Base-by-base conservation (phyloP, 108 stramenopile genomes). In the Pseudonitzschia multistriata region DNA sequence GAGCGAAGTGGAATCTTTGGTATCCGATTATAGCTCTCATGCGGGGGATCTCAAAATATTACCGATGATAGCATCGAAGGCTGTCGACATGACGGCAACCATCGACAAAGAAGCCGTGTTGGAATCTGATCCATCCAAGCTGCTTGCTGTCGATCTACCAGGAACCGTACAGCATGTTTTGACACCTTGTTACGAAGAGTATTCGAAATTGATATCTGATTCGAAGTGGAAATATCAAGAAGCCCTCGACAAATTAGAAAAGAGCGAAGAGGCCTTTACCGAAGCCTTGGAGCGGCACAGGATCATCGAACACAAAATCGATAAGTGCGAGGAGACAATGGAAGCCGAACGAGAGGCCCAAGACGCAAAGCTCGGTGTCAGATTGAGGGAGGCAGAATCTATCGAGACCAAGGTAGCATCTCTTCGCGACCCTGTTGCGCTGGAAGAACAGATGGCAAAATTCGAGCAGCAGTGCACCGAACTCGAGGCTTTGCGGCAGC, bases 401-500 rank as follows among this genome's bases (percentile, higher is more conserved):
- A 69, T 90, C 67, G 81, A 89, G 48, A 61, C 68, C 5, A 89
- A 83, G 68, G 86, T 91, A 14, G 77, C 77, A 15, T 76, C 89
- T 37, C 82, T 91, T 53, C 83, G 87, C 27, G 88, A 92, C 71
- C 94, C 91, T 19, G 72, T 85, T 24, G 79, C 83, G 30, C 73
- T 90, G 11, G 89, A 92, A 72, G 82, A 86, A 37, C 81, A 85
- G 10, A 82, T 95, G 62, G 77, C 80, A 22, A 70, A 72, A 21
- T 77, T 60, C 56, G 70, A 89, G 37, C 79, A 78, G 3, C 83
- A 86, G 53, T 84, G 80, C 67, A 49, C 80, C 19, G 79, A 86
- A 40, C 73, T 95, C 19, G 79, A 87, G 67, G 72, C 74, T 19
- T 61, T 83, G 28, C 76, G 77, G 37, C 35, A 67, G 14, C 74